phyloP scores from a whole-genome alignment of 148 eudicot species.

The Spergularia marina region DNA sequence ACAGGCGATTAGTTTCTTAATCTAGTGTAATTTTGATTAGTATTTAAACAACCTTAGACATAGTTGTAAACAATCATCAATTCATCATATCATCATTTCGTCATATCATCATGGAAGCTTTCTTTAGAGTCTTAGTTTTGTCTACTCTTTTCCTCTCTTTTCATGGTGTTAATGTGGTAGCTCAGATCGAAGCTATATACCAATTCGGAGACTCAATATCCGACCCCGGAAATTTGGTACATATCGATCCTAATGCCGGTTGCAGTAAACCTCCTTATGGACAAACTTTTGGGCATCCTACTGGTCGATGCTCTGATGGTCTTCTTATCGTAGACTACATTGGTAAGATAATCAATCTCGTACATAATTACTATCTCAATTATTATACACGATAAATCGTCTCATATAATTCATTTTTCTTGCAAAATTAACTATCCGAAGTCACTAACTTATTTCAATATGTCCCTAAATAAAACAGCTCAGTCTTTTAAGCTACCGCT shows the following conservation, averaged over 20 bases:
- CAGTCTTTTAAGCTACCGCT: slow-evolving; percentile 11
- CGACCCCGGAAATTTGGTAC: slow-evolving; percentile 20
- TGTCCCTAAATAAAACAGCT: slow-evolving; percentile 1
- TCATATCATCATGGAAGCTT: neutral
- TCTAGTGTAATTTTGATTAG: too few species aligned
- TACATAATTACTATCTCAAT: too few species aligned
- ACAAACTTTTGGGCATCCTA: slow-evolving; percentile 16
- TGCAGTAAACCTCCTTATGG: slow-evolving; percentile 21
- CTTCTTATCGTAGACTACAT: slow-evolving; percentile 25
- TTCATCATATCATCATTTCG: too few species aligned
- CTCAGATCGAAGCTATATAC: slow-evolving; percentile 9
- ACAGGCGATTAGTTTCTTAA: too few species aligned
- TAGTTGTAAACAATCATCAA: too few species aligned
- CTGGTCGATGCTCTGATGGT: slow-evolving; percentile 33
- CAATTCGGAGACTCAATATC: slow-evolving; percentile 30
- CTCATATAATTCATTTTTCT: too few species aligned
- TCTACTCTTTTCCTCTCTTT: neutral
- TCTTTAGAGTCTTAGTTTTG: neutral
- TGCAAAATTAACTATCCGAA: too few species aligned
- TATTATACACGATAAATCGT: too few species aligned
- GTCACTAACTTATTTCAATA: too few species aligned
- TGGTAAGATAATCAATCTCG: slow-evolving; percentile 4
- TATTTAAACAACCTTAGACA: too few species aligned
- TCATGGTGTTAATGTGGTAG: neutral
- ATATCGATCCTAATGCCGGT: neutral